A percentile compares a stretch with the other conserved stretches of the same genome.
Conservation (phyloP, 2,329 filamentous ascomycete species). For the Rosellinia necatrix region DNA sequence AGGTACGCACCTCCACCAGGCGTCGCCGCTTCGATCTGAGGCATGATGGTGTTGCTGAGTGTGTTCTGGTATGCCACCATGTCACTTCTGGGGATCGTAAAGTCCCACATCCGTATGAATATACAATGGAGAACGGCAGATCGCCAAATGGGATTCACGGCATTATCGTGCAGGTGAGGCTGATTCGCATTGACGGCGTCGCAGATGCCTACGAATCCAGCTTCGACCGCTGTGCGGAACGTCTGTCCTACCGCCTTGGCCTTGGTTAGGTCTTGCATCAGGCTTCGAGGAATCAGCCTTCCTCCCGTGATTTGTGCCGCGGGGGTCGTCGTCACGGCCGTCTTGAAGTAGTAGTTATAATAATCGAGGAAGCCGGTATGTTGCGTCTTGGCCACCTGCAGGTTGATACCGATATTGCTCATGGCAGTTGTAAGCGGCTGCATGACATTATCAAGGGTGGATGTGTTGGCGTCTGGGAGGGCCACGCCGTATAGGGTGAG, state of each 20-base stretch:
- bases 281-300: not conserved
- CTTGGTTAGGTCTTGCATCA: not conserved
- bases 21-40: conserved; percentile 25
- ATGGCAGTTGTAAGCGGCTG: not conserved
- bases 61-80: conserved; percentile 15
- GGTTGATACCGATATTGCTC: not conserved
- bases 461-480: not conserved
- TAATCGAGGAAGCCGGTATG: not conserved
- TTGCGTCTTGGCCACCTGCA: too few species aligned
- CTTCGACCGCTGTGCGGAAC: conserved; percentile 42
- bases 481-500: conserved; percentile 13
- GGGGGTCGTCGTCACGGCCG: not conserved
- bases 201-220: conserved; percentile 41
- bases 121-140: not conserved
- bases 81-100: not conserved
- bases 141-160: conserved; percentile 10
- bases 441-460: not conserved
- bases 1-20: conserved; percentile 51
- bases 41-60: conserved; percentile 25
- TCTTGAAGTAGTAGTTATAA: not conserved
- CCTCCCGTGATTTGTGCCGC: conserved; percentile 6
- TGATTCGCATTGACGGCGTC: conserved; percentile 33
- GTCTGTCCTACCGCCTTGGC: not conserved
- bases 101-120: conserved; percentile 1
- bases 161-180: conserved; percentile 26